Base-by-base conservation (phyloP, 306 rosid genomes). In the Casuarina cunninghamiana region DNA sequence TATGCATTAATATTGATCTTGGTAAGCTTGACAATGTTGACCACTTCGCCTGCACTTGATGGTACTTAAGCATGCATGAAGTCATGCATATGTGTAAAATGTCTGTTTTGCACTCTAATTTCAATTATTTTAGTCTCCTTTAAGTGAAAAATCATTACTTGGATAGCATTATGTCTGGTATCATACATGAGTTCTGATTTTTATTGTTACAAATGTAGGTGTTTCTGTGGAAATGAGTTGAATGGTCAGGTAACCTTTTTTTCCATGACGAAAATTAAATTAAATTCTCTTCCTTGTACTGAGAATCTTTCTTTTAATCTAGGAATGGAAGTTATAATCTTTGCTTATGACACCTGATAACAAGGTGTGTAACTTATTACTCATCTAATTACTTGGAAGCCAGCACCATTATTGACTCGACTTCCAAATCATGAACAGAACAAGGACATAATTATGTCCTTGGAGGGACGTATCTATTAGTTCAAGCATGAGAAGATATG, bases 171-270 rank as follows among this genome's bases (percentile, higher is more conserved):
- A 48, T 71, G 16, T 58, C 63, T 63, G 53, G n/a, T 50, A 43
- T 53, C 12, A n/a, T 82, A 42, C 73, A 67, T 10, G 6, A 60
- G 41, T 75, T 81, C 80, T 88, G 69, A 88, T 81, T 74, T 79
- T 39, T 75, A 65, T 8, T 75, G 80, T 44, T 77, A 54, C 83
- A 76, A 69, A 26, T 88, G 72, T 89, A 95, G 99, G 85, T 84
- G 66, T 80, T 87, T 93, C 19, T 61, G 83, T 79, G 97, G 96
- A 77, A 91, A 78, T 53, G 99, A 92, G 74, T 81, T 90, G 78
- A 80, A 80, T 45, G 96, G 92, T 37, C 97, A 91, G 96, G 99
- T 95, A 85, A 41, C 58, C 77, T 3, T 73, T 50, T 73, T 76
- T 81, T 81, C 55, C 51, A 21, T 49, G 49, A 35, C 51, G 78